Evolutionary conservation across 371 early-diverging fungal genomes (phyloP).

Genomic region (Saksenaea vasiformis): DNA sequence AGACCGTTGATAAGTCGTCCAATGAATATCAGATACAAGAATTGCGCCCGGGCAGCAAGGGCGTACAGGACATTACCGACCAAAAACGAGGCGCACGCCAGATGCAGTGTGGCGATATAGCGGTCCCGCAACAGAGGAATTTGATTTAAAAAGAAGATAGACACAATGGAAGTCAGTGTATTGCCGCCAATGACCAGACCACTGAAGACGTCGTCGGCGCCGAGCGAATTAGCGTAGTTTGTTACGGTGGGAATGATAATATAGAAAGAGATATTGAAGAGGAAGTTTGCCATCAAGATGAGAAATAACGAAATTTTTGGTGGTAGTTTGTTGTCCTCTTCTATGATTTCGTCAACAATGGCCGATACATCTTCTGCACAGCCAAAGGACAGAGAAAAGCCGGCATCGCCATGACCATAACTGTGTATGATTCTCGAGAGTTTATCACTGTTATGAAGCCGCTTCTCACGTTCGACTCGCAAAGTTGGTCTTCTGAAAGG

Average conservation of each 20-base stretch:
- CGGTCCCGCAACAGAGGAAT: background rate
- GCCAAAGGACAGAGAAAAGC: background rate
- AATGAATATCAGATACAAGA: background rate
- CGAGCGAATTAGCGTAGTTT: background rate
- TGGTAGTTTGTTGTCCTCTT: background rate
- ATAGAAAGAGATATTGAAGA: conserved; percentile 1
- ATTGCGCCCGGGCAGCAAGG: background rate
- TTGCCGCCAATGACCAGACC: conserved; percentile 2
- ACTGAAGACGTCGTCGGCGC: conserved; percentile 3
- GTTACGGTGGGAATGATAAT: background rate
- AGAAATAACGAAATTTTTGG: background rate
- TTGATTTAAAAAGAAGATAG: background rate
- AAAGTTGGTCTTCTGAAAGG: background rate
- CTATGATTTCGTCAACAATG: background rate
- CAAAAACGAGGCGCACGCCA: background rate
- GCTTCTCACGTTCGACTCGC: background rate
- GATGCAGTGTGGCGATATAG: background rate
- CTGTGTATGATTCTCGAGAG: background rate
- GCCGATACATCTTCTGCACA: background rate
- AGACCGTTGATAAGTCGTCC: background rate
- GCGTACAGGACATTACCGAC: background rate
- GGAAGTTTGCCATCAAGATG: background rate
- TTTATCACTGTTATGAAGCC: background rate
- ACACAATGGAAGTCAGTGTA: background rate
- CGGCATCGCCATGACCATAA: background rate